These are phyloP conservation scores for Mycena vitilis DNA, from an alignment of 768 basidiomycete species.

Conservation along the genomic window DNA sequence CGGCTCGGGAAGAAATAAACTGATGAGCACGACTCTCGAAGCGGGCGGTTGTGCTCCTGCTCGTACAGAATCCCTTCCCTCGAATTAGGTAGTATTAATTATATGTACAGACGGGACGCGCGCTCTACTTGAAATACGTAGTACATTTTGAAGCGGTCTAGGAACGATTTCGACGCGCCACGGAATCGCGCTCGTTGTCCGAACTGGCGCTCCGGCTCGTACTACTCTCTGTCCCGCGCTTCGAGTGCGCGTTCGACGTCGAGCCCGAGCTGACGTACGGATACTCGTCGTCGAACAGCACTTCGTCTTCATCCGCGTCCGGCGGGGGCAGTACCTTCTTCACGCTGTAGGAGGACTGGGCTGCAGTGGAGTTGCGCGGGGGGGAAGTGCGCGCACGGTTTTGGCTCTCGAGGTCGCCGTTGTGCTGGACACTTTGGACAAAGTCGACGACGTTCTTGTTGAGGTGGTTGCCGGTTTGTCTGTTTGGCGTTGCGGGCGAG, in stretches of 20 bases:
- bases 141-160: constrained; percentile 7
- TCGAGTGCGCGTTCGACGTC: constrained; percentile 33
- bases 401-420: constrained; percentile 5
- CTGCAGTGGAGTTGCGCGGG: constrained; percentile 17
- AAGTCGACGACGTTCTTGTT: constrained; percentile 24
- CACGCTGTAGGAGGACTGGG: constrained; percentile 12
- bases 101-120: background rate
- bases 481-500: constrained; percentile 14
- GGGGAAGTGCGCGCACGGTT: constrained; percentile 19
- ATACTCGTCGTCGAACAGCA: constrained; percentile 35
- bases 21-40: too few species aligned
- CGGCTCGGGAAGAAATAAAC: too few species aligned
- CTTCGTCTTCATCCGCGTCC: constrained; percentile 31
- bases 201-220: constrained; percentile 31
- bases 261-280: constrained; percentile 33
- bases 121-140: too few species aligned
- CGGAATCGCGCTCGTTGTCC: constrained; percentile 22
- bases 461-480: background rate
- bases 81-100: background rate
- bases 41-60: too few species aligned
- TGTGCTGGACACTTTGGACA: background rate
- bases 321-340: constrained; percentile 5
- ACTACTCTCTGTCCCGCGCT: constrained; percentile 36
- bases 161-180: background rate
- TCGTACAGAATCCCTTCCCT: too few species aligned